phyloP scores from a whole-genome alignment of 345 rosid species.

The Hypericum perforatum region DNA sequence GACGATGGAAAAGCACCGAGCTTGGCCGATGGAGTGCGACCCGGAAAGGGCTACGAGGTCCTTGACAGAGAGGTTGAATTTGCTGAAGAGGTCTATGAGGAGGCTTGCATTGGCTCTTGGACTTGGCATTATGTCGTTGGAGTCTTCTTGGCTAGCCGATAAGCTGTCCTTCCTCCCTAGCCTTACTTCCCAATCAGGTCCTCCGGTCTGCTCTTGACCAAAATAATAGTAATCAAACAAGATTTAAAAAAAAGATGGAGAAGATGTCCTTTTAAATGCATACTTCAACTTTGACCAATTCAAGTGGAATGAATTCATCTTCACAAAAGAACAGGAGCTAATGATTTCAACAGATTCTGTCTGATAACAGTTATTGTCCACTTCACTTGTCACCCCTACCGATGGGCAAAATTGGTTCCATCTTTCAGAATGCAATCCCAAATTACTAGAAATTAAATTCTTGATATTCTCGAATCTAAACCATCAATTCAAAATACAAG shows the following conservation, averaged over 20 bases:
- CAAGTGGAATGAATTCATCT: too few relatives aligned
- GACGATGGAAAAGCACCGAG: conserved; percentile 75
- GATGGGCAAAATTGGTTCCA: too few relatives aligned
- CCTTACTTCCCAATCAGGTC: conserved; percentile 81
- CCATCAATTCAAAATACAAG: too few relatives aligned
- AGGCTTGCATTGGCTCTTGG: conserved; percentile 69
- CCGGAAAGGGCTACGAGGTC: conserved; percentile 95
- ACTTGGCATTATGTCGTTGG: conserved; percentile 70
- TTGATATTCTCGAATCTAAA: too few relatives aligned
- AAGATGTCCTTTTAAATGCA: too few relatives aligned
- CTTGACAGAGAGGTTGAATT: conserved; percentile 54
- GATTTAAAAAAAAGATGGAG: not conserved
- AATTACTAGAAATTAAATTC: too few relatives aligned
- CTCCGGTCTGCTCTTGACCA: conserved; percentile 49
- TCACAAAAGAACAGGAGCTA: not conserved
- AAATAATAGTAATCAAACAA: not conserved
- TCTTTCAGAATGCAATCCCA: too few relatives aligned
- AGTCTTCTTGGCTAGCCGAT: conserved; percentile 64
- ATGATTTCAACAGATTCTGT: too few relatives aligned
- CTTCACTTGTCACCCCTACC: too few relatives aligned
- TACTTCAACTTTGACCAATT: too few relatives aligned
- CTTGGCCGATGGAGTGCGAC: conserved; percentile 86
- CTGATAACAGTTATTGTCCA: too few relatives aligned
- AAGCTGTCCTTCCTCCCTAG: conserved; percentile 77
- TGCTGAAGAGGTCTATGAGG: conserved; percentile 48